A percentile compares a stretch with the other conserved stretches of the same genome.
These are phyloP conservation scores for Chlorella sorokiniana DNA, from an alignment of 139 green algal species.

Conservation along the genomic window DNA sequence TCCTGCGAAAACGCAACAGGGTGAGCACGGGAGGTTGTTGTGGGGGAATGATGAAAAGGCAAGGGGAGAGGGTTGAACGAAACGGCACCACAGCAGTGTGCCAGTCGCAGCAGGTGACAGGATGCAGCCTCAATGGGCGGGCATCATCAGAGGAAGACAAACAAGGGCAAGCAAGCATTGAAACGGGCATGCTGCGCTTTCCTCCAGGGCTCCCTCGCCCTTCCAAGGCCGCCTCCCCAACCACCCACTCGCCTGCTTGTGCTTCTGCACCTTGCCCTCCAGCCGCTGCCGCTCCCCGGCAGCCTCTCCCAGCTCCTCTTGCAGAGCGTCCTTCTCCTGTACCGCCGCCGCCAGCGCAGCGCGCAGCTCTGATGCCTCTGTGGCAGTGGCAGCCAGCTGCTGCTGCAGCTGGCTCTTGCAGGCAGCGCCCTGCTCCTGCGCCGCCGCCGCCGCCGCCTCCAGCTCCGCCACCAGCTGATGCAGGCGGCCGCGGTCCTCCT, in stretches of 20 bases:
- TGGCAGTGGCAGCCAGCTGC: neutral
- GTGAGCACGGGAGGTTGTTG: neutral
- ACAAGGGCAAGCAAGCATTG: neutral
- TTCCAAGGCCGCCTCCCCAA: too few species aligned
- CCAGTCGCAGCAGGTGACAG: too few species aligned
- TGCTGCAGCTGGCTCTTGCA: constrained; percentile 15
- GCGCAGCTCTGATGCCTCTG: neutral
- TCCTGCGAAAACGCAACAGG: neutral
- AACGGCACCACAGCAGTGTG: too few species aligned
- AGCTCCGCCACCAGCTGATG: neutral
- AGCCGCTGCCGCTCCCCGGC: constrained; percentile 9
- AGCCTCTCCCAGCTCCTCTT: constrained; percentile 1
- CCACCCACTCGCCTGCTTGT: neutral
- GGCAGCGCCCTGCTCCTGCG: constrained; percentile 3
- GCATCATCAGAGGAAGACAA: too few species aligned
- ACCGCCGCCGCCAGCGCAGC: neutral
- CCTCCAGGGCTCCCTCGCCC: too few species aligned
- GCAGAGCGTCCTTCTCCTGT: neutral
- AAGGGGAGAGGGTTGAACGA: too few species aligned
- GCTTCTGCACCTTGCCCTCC: constrained; percentile 26
- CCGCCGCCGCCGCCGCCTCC: neutral
- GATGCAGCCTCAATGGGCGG: too few species aligned
- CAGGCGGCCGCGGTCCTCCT: constrained; percentile 24
- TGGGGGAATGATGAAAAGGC: too few species aligned
- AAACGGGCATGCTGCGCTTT: neutral